Conservation (phyloP, 1,139 yeast genomes). For the Entelexis sorbosivorans region DNA sequence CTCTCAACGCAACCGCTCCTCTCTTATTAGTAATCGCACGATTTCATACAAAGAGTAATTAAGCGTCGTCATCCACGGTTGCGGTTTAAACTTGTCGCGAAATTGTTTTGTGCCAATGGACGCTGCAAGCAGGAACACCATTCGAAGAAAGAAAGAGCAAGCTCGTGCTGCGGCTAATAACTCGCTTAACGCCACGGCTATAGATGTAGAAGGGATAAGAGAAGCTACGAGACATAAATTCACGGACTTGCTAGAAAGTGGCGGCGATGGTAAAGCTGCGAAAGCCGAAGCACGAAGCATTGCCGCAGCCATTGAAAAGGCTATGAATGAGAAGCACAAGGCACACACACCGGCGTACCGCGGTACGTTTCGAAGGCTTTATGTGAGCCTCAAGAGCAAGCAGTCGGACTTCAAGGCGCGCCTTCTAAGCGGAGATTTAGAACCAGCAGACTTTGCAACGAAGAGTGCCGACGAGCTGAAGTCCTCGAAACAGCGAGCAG, state of each 20-base stretch:
- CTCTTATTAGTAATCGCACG: too few relatives aligned
- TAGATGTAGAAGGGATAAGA: constrained; percentile 20
- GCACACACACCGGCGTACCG: constrained; percentile 19
- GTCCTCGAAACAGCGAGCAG: constrained; percentile 25
- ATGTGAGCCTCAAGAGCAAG: constrained; percentile 25
- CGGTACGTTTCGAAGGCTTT: constrained; percentile 20
- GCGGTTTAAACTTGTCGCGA: too few relatives aligned
- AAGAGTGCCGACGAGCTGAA: constrained; percentile 26
- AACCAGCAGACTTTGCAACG: constrained; percentile 24
- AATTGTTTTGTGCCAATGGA: constrained; percentile 11
- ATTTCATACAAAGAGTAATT: too few relatives aligned
- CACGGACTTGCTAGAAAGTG: constrained; percentile 11
- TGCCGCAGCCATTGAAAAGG: constrained; percentile 21
- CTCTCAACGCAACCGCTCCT: too few relatives aligned
- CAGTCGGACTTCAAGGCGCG: constrained; percentile 26
- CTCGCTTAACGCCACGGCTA: not conserved
- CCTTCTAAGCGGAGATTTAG: constrained; percentile 26
- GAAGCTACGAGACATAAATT: constrained; percentile 20
- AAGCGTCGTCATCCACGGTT: too few relatives aligned
- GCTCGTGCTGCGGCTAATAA: not conserved
- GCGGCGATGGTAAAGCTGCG: not conserved
- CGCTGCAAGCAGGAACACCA: constrained; percentile 15
- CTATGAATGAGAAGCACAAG: constrained; percentile 12
- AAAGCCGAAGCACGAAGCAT: not conserved
- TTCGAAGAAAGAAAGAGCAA: constrained; percentile 16